Percentiles rank a stretch among this genome's conserved stretches.
Conservation (phyloP, 2,329 filamentous ascomycete genomes). For the Penicillium rolfsii region DNA sequence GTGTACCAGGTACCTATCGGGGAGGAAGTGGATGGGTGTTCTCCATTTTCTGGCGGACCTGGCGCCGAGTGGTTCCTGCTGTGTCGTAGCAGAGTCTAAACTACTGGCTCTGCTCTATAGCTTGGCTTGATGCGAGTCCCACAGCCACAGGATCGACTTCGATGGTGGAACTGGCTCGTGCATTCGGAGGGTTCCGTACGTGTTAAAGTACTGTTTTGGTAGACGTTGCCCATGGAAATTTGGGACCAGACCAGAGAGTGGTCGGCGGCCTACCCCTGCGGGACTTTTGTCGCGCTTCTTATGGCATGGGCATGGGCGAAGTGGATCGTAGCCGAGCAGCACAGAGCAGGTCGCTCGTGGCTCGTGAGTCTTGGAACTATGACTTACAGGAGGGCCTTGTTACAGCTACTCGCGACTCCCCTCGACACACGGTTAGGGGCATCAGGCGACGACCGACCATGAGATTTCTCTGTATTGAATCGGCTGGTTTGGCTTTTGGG, state of each 20-base stretch:
- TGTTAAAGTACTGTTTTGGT: conserved; percentile 3
- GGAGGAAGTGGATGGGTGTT: background rate
- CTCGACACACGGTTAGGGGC: background rate
- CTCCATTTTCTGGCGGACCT: background rate
- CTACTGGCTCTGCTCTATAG: background rate
- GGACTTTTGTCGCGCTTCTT: conserved; percentile 1
- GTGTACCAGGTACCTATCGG: background rate
- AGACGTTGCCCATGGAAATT: conserved; percentile 18
- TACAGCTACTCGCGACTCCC: background rate
- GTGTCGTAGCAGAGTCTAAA: conserved; percentile 12
- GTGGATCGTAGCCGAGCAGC: conserved; percentile 1
- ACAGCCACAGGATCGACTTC: conserved; percentile 29
- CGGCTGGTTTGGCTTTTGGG: background rate
- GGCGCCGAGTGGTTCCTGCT: conserved; percentile 7
- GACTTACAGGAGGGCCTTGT: background rate
- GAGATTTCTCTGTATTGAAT: background rate
- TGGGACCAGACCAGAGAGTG: conserved; percentile 13
- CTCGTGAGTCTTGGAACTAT: background rate
- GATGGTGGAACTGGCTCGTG: conserved; percentile 21
- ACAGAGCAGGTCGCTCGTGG: conserved; percentile 1
- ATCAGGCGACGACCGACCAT: background rate
- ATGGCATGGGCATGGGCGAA: background rate
- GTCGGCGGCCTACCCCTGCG: conserved; percentile 5
- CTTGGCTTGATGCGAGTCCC: conserved; percentile 19
- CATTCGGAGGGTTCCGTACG: conserved; percentile 19